Evolutionary conservation across 2,329 filamentous ascomycete species (phyloP), one percentile per base, ranked within the genome.

Genomic region (Thelonectria rubi): DNA sequence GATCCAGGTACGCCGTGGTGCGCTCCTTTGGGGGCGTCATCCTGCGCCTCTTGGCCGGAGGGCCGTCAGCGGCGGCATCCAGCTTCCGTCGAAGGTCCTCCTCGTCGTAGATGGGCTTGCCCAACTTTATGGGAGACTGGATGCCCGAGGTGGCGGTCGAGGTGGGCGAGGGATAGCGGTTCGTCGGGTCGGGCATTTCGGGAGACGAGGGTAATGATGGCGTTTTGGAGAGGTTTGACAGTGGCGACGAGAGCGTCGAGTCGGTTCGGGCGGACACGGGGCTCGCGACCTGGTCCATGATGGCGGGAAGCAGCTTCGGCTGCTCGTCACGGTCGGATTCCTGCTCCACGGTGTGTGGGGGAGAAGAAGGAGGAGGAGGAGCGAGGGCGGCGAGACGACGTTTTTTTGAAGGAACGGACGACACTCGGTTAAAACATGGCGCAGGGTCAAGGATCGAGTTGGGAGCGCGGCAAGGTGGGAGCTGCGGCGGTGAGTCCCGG

Each of bases 1-100:
- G 80, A 76, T 97, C 89, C 40, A 99, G 84, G 73, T 91, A 87
- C 70, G 92, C 87, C n/a, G 94, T 97, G 18, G 86, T 93, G 70
- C 93, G 90, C 71, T 91, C 80, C 67, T 83, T 84, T 64, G 82
- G 73, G 67, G 86, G 82, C 61, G 82, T 81, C 57, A 90, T 84
- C 74, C 88, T 89, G 72, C 91, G 88, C 77, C 91, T 91, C 82
- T 96, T 97, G 56, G 88, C 81, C 32, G 92, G 91, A 39, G 88
- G 88, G 48, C 84, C 85, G 53, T 86, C 88, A 71, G 91, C 30
- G 20, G 67, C 55, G 10, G 47, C 45, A 51, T 66, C 61, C 56
- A 65, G 48, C 34, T 60, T 63, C 75, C 75, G 46, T 70, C 65
- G 43, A 34, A 73, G 66, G 64, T 75, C 73, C 49, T 74, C 74